Evolutionary conservation across 148 eudicot genomes (phyloP).

Genomic region (Bassia scoparia): DNA sequence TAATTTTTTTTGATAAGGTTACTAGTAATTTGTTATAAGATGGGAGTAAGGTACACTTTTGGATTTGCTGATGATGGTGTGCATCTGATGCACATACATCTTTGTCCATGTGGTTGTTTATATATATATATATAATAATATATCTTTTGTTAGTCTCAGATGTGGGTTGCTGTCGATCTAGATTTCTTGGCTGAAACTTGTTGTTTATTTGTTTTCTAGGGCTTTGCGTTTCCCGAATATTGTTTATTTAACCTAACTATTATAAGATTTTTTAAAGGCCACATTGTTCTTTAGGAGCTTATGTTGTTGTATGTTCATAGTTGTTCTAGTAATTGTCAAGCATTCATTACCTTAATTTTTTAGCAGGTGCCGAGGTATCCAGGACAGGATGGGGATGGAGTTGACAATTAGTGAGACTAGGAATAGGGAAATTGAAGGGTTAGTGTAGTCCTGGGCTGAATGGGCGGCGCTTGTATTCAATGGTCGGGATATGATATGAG

Average conservation of each 20-base stretch:
- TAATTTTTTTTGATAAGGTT: background rate
- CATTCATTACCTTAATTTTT: background rate
- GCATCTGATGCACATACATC: background rate
- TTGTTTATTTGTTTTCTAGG: too few species aligned
- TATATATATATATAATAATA: too few species aligned
- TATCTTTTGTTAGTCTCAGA: background rate
- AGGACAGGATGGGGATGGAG: slow-evolving; percentile 23
- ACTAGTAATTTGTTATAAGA: background rate
- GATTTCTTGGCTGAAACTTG: too few species aligned
- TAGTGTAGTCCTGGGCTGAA: slow-evolving; percentile 30
- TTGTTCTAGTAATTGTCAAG: too few species aligned
- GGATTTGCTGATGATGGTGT: background rate
- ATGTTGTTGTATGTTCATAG: background rate
- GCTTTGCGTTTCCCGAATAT: too few species aligned
- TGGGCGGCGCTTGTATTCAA: slow-evolving; percentile 10
- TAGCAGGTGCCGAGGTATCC: slow-evolving; percentile 33
- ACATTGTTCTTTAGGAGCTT: background rate
- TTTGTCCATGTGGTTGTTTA: background rate
- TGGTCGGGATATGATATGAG: slow-evolving; percentile 13
- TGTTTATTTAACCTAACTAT: background rate
- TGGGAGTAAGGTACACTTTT: background rate
- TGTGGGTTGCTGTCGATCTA: too few species aligned
- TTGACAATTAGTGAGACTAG: slow-evolving; percentile 11
- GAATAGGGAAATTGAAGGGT: slow-evolving; percentile 21
- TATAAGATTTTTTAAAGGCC: background rate